phyloP scores from a whole-genome alignment of 202 grass and related monocot genomes.

The Sporobolus alterniflorus region DNA sequence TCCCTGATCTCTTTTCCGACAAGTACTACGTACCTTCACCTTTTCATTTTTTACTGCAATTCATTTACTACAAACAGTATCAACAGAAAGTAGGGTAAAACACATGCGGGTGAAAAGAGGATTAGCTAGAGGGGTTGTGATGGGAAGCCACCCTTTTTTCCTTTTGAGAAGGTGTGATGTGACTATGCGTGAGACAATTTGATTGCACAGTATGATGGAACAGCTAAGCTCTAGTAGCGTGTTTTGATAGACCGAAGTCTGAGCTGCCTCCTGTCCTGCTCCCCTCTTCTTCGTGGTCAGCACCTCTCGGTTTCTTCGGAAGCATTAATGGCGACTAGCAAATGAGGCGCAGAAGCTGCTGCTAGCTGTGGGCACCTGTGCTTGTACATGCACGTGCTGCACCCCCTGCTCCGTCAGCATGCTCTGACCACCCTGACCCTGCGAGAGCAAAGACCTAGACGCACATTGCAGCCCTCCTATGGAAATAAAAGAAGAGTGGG shows the following conservation, averaged over 20 bases:
- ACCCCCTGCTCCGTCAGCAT: not conserved
- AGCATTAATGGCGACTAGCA: not conserved
- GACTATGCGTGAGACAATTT: not conserved
- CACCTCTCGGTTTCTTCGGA: constrained; percentile 15
- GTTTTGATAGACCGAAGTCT: not conserved
- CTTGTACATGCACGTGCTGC: not conserved
- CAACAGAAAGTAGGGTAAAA: no score
- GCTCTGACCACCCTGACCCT: not conserved
- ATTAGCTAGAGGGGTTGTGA: no score
- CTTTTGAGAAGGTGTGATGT: not conserved
- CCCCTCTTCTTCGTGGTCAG: not conserved
- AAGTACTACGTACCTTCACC: not conserved
- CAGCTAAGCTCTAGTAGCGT: no score
- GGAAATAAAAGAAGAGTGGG: no score
- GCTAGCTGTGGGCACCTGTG: not conserved
- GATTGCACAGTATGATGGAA: not conserved
- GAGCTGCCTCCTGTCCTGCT: not conserved
- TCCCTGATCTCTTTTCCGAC: not conserved
- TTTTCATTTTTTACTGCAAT: not conserved
- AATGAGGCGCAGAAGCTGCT: not conserved
- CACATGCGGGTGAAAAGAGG: no score
- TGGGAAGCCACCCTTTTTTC: no score
- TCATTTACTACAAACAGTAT: no score
- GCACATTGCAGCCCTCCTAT: no score
- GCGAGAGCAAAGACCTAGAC: no score